A percentile compares a stretch with the other conserved stretches of the same genome.
These are phyloP conservation scores for Oenanthe javanica DNA, from an alignment of 140 eudicot genomes.

Conservation along the genomic window DNA sequence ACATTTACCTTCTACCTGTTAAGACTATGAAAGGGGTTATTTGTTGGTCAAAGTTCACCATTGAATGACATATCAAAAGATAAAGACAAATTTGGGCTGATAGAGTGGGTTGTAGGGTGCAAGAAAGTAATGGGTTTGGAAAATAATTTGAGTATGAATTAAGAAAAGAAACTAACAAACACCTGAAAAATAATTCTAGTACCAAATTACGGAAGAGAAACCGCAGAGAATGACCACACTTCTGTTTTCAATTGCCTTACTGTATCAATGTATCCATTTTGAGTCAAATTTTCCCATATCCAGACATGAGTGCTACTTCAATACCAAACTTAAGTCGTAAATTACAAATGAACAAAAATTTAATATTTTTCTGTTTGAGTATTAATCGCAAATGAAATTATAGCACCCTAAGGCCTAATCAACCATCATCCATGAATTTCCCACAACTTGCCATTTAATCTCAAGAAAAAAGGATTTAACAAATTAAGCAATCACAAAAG, in stretches of 20 bases:
- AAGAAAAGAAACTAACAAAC: no score
- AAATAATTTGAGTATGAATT: no score
- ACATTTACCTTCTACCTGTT: no score
- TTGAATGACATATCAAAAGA: no score
- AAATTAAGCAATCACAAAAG: conserved; percentile 3
- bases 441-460: not conserved
- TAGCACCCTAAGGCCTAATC: not conserved
- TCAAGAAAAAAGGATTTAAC: not conserved
- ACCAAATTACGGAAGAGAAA: not conserved
- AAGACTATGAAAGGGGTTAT: no score
- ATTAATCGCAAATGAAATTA: not conserved
- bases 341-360: not conserved
- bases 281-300: not conserved
- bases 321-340: not conserved
- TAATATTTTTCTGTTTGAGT: no score
- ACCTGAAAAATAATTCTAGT: no score
- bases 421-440: not conserved
- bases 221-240: not conserved
- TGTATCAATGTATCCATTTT: not conserved
- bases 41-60: no score
- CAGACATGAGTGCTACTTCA: not conserved
- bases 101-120: no score
- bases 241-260: not conserved
- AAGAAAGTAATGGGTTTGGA: no score
- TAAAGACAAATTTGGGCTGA: no score